Evolutionary conservation across 2,329 filamentous ascomycete genomes (phyloP).

Genomic region (Botrytis fabae): DNA sequence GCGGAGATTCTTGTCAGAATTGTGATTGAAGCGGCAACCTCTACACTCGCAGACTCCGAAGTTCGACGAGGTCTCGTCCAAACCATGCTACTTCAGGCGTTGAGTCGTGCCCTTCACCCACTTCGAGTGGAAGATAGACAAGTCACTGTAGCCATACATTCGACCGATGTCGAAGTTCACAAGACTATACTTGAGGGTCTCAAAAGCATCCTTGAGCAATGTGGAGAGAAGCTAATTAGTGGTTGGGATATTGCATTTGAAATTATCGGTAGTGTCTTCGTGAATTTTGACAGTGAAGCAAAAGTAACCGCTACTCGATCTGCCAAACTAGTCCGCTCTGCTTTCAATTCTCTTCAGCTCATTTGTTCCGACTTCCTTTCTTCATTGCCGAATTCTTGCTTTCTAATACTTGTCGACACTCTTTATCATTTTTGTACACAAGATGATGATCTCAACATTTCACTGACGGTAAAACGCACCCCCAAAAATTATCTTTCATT

Average conservation of each 20-base stretch:
- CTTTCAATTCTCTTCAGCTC: slow-evolving; percentile 86
- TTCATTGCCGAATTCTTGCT: slow-evolving; percentile 69
- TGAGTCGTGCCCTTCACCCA: slow-evolving; percentile 60
- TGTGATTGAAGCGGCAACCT: slow-evolving; percentile 57
- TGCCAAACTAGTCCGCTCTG: slow-evolving; percentile 74
- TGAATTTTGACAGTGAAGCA: slow-evolving; percentile 39
- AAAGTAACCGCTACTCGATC: slow-evolving; percentile 54
- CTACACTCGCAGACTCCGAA: slow-evolving; percentile 54
- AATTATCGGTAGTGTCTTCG: slow-evolving; percentile 80
- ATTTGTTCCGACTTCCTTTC: slow-evolving; percentile 93
- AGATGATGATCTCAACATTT: slow-evolving; percentile 90
- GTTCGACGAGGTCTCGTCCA: slow-evolving; percentile 63
- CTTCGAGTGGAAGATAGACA: slow-evolving; percentile 57
- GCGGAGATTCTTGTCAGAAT: slow-evolving; percentile 64
- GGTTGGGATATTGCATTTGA: slow-evolving; percentile 87
- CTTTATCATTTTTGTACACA: slow-evolving; percentile 88
- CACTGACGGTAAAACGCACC: slow-evolving; percentile 72
- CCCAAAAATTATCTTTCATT: slow-evolving; percentile 14
- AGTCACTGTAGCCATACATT: slow-evolving; percentile 56
- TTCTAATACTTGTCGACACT: slow-evolving; percentile 78
- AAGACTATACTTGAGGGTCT: slow-evolving; percentile 76
- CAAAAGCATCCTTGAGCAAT: slow-evolving; percentile 81
- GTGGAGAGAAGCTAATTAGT: slow-evolving; percentile 76
- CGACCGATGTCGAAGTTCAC: slow-evolving; percentile 76
- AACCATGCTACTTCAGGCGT: slow-evolving; percentile 66